Evolutionary conservation across 2,329 filamentous ascomycete species (phyloP).

Genomic region (Curvularia sp.): DNA sequence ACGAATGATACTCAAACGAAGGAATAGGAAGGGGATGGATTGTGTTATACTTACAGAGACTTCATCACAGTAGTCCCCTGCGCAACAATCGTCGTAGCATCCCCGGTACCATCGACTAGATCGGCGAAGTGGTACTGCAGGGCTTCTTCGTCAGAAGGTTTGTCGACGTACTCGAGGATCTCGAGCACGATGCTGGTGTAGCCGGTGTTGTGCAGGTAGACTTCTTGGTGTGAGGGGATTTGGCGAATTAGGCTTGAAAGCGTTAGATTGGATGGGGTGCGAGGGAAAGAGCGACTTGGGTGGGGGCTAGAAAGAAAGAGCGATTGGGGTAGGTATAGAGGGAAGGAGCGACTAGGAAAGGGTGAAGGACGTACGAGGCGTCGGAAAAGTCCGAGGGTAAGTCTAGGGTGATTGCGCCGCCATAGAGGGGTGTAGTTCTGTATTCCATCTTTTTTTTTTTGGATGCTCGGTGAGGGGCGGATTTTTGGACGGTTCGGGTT

Average conservation of each 20-base stretch:
- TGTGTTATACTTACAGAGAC: constrained; percentile 46
- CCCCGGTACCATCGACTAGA: constrained; percentile 50
- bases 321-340: no score
- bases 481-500: not conserved
- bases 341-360: not conserved
- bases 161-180: constrained; percentile 80
- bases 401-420: constrained; percentile 73
- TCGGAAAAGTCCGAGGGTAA: constrained; percentile 73
- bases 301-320: not conserved
- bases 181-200: constrained; percentile 91
- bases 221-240: constrained; percentile 88
- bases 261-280: not conserved
- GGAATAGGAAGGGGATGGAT: no score
- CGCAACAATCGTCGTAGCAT: constrained; percentile 46
- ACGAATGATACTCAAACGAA: no score
- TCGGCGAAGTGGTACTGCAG: constrained; percentile 59
- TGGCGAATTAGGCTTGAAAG: constrained; percentile 69
- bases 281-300: no score
- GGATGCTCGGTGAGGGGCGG: not conserved
- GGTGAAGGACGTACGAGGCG: constrained; percentile 65
- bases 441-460: constrained; percentile 53
- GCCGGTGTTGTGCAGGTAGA: constrained; percentile 83
- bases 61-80: constrained; percentile 38
- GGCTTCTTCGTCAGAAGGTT: constrained; percentile 73
- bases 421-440: constrained; percentile 69